Base-by-base conservation (phyloP, 345 rosid species). In the Lumnitzera littorea region DNA sequence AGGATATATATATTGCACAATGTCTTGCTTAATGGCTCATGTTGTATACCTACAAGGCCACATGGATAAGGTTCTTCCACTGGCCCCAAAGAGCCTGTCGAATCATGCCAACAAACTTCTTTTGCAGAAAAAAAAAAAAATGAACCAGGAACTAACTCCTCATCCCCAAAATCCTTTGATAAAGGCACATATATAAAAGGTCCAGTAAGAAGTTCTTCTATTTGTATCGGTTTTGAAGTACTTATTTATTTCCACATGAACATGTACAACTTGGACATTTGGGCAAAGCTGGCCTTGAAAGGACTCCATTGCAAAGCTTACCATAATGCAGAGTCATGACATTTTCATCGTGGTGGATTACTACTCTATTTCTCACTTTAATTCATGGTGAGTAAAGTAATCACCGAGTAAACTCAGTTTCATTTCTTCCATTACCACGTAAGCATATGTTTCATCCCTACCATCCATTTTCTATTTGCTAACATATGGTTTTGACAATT, bases 61-160 rank as follows among this genome's bases (percentile, higher is more conserved):
- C 62, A 47, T 53, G 69, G 69, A 62, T 72, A 68, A 53, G 62
- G 67, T 62, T 70, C 74, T 74, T 74, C 80, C 69, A 85, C 73
- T 68, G 65, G 71, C 63, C 79, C 72, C 63, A 78, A 51, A 55
- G 69, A 61, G 56, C 86, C 96, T 64, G 84, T 79, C 55, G 94
- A 75, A 80, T 92, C 96, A 31, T 77, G 72, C 97, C 97, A 92
- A 80, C 70, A 80, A 24, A 85, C 88, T 59, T 92, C 94, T 61
- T 78, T 75, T 59, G 78, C 64, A 66, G 88, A 20, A 20, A 20
- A n/a, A n/a, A n/a, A 70, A 65, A 76, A 72, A 74, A 92, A 85
- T 56, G 76, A 58, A 64, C 98, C 98, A 58, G 77, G 54, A 36
- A 82, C 69, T 58, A 74, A 13, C 69, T 80, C 81, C 53, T 80